Base-by-base conservation (phyloP, 371 early-diverging fungal genomes). In the Mucor saturninus region DNA sequence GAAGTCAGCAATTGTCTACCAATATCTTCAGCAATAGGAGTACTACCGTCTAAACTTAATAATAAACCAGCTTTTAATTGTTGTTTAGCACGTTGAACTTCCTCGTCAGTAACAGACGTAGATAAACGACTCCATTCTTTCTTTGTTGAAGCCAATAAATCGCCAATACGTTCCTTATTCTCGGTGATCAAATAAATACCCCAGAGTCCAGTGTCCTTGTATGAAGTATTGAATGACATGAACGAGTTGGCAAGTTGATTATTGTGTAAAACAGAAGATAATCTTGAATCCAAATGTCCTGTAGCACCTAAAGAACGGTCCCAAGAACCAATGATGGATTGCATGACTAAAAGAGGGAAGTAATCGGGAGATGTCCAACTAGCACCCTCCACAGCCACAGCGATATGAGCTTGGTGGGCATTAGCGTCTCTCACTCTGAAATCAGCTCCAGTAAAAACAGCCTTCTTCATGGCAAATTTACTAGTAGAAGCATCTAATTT, bases 141-240 rank as follows among this genome's bases (percentile, higher is more conserved):
- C 65, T 92, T 91, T 49, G 94, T 89, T 69, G 87, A 86, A 77
- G 92, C 89, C 48, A 93, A 76, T 52, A 97, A 81, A 65, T 97
- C 96, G 72, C 94, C 95, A 59, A 97, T 81, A 59, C 86, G 75
- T 61, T 80, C 84, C 68, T 82, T 80, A 84, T 94, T 91, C 76
- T 96, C 94, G 38, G 92, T 85, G 39, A 93, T 89, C 57, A 93
- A 71, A 82, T 98, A 98, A 69, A 96, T 91, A 57, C 99, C 99
- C 86, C 94, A 98, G 53, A 98, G 85, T 51, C 98, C 98, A n/a
- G 97, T 97, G 76, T 98, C 98, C 54, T 92, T 90, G 89, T 98
- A 98, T 10, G 96, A 91, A 28, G 96, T 95, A 86, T 97, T 96
- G 88, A 98, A 98, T 49, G 97, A 89, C 92, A 93, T 95, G 91